phyloP scores from a whole-genome alignment of 805 yeast genomes.

The Monosporozyma siamensis region DNA sequence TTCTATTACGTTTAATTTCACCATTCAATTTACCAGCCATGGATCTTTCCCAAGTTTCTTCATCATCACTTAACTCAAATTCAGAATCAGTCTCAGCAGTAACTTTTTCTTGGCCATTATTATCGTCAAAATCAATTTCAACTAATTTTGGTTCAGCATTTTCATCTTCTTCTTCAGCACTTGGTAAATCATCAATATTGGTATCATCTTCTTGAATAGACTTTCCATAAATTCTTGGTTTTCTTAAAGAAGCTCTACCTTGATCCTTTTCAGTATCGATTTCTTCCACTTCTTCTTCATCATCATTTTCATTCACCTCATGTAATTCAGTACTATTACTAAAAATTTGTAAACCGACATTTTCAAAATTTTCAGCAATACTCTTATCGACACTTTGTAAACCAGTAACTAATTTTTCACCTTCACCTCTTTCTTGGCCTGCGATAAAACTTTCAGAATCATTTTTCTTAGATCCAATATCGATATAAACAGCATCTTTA shows the following conservation, averaged over 20 bases:
- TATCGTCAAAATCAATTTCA: slow-evolving; percentile 39
- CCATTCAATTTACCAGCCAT: slow-evolving; percentile 58
- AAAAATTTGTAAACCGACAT: slow-evolving; percentile 70
- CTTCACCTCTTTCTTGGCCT: slow-evolving; percentile 68
- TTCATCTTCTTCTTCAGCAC: slow-evolving; percentile 35
- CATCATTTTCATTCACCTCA: slow-evolving; percentile 35
- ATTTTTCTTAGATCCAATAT: slow-evolving; percentile 31
- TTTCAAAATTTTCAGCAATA: slow-evolving; percentile 48
- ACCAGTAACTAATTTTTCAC: slow-evolving; percentile 76
- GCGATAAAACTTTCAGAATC: slow-evolving; percentile 40
- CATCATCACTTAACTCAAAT: slow-evolving; percentile 33
- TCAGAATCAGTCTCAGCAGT: slow-evolving; percentile 47
- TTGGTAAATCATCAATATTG: slow-evolving; percentile 36
- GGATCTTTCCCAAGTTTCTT: slow-evolving; percentile 28
- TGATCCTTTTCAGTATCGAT: slow-evolving; percentile 31
- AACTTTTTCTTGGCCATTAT: slow-evolving; percentile 29
- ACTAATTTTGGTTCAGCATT: slow-evolving; percentile 38
- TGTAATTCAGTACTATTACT: slow-evolving; percentile 47
- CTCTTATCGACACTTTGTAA: slow-evolving; percentile 62
- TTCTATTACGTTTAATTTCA: slow-evolving; percentile 36
- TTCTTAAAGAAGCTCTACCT: slow-evolving; percentile 61
- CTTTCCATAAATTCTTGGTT: slow-evolving; percentile 49
- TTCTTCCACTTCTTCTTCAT: slow-evolving; percentile 30
- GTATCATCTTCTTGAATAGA: slow-evolving; percentile 39
- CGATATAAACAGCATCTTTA: slow-evolving; percentile 94